These are phyloP conservation scores for Talaromyces liani DNA, from an alignment of 495 filamentous ascomycete species.

Conservation along the genomic window DNA sequence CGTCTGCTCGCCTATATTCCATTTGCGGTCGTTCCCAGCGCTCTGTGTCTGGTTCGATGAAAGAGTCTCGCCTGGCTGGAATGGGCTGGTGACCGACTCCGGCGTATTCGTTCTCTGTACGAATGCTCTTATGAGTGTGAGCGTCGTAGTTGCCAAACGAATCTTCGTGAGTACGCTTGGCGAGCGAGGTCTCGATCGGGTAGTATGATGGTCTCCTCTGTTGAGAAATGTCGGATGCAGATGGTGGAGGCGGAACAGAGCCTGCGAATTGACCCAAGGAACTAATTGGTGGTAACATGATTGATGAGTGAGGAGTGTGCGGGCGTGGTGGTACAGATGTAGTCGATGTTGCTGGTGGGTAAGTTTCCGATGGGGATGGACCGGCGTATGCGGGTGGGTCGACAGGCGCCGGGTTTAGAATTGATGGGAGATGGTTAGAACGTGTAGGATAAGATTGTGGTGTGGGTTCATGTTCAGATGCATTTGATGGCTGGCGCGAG, in stretches of 20 bases:
- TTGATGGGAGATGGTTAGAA: conserved; percentile 13
- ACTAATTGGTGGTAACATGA: conserved; percentile 12
- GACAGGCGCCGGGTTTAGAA: conserved; percentile 20
- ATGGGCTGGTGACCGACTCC: conserved; percentile 5
- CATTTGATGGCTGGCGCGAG: conserved; percentile 27
- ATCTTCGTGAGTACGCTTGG: conserved; percentile 36
- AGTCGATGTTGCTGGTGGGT: conserved; percentile 7
- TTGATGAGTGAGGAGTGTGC: conserved; percentile 17
- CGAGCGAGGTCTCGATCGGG: conserved; percentile 21
- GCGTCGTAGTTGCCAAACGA: conserved; percentile 32
- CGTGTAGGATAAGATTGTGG: conserved; percentile 24
- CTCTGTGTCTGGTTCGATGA: neutral
- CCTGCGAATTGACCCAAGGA: neutral
- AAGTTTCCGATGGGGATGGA: conserved; percentile 21
- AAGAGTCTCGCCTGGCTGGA: neutral
- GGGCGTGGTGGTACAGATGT: conserved; percentile 12
- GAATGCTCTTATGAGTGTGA: conserved; percentile 44
- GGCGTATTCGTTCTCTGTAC: conserved; percentile 27
- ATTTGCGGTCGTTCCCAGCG: conserved; percentile 7
- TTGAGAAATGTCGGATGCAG: neutral
- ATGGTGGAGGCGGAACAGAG: neutral
- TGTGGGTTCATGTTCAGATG: conserved; percentile 29
- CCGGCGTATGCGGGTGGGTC: conserved; percentile 22
- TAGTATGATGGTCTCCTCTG: conserved; percentile 16
- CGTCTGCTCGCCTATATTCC: conserved; percentile 11